Evolutionary conservation across 2,329 filamentous ascomycete species (phyloP).

Genomic region (Aspergillus sp.): DNA sequence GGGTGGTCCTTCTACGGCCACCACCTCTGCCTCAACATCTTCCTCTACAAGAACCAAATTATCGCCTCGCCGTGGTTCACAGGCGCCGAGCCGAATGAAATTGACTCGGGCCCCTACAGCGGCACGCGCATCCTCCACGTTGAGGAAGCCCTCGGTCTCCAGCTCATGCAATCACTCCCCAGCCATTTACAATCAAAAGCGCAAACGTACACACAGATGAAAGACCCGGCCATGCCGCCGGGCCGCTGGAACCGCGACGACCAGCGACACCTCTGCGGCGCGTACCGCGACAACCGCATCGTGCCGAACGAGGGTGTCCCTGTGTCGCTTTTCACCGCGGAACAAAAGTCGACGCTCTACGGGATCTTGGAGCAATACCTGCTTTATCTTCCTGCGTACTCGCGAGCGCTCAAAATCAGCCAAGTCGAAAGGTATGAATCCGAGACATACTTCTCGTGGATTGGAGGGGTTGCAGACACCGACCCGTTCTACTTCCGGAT

Average conservation of each 20-base stretch:
- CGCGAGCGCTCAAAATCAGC: constrained; percentile 56
- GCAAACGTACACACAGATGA: constrained; percentile 60
- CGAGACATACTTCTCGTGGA: constrained; percentile 80
- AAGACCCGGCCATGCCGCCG: constrained; percentile 63
- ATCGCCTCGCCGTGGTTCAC: constrained; percentile 74
- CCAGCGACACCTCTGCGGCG: constrained; percentile 74
- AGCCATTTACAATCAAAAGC: constrained; percentile 50
- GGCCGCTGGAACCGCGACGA: constrained; percentile 76
- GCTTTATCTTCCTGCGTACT: constrained; percentile 62
- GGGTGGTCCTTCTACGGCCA: constrained; percentile 76
- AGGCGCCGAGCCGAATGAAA: constrained; percentile 75
- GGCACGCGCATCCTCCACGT: constrained; percentile 66
- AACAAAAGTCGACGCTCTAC: constrained; percentile 57
- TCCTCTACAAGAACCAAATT: constrained; percentile 65
- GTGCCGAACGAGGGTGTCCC: constrained; percentile 71
- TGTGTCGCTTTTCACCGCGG: constrained; percentile 44
- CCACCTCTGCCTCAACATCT: constrained; percentile 71
- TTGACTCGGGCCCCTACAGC: constrained; percentile 62
- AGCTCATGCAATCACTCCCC: constrained; percentile 66
- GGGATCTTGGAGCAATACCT: constrained; percentile 65
- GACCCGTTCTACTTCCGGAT: constrained; percentile 78
- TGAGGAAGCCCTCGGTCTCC: constrained; percentile 65
- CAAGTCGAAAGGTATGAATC: constrained; percentile 56
- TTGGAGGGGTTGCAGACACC: constrained; percentile 64
- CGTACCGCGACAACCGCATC: constrained; percentile 74